Conservation (phyloP, 176 grass and related monocot species). For the Oryza rufipogon region DNA sequence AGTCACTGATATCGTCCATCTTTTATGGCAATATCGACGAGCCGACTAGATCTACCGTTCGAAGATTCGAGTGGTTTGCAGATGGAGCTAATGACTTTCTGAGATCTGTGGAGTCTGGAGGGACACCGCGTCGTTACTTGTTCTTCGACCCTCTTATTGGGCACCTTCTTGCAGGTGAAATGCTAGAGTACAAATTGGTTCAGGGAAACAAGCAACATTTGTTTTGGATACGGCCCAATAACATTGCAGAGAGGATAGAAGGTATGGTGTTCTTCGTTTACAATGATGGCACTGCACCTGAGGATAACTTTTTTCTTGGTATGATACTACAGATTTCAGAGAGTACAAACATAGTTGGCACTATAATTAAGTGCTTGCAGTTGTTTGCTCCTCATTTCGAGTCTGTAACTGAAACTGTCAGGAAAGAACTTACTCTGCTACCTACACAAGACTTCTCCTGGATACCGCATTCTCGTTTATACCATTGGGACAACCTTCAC, state of each 20-base stretch:
- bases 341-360: conserved; percentile 9
- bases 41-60: background rate
- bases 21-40: accelerated
- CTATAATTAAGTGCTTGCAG: background rate
- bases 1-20: background rate
- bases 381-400: conserved; percentile 18
- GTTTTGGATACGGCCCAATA: background rate
- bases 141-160: conserved; percentile 13
- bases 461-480: background rate
- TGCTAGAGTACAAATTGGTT: background rate
- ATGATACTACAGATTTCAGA: background rate
- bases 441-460: conserved; percentile 7
- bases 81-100: background rate
- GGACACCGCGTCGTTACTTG: background rate
- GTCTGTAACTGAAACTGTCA: background rate
- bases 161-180: background rate
- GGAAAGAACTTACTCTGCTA: background rate
- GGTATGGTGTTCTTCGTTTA: background rate
- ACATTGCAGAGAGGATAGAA: background rate
- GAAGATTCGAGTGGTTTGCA: conserved; percentile 16
- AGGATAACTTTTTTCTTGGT: background rate
- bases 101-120: conserved; percentile 9
- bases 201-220: background rate
- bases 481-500: background rate
- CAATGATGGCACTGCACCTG: background rate